These are phyloP conservation scores for Paraconiothyrium sp. DNA, from an alignment of 2,329 filamentous ascomycete species.

Conservation along the genomic window DNA sequence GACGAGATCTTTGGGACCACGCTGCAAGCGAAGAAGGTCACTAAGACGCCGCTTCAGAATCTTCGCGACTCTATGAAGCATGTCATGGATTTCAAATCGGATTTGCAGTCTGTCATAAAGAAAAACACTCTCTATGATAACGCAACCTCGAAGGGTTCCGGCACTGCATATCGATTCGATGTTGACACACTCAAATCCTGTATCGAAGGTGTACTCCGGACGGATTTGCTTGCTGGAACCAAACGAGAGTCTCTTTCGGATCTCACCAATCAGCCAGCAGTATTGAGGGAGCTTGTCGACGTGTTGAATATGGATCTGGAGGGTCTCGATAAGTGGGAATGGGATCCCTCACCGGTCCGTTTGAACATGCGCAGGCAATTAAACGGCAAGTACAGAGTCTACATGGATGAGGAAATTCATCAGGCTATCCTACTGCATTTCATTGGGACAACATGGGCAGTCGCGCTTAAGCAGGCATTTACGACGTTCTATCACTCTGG, in stretches of 20 bases:
- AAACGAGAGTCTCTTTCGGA: constrained; percentile 62
- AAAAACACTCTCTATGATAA: constrained; percentile 32
- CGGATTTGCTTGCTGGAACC: constrained; percentile 62
- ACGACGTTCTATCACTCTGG: constrained; percentile 46
- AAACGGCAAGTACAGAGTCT: constrained; percentile 68
- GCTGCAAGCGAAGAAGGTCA: constrained; percentile 52
- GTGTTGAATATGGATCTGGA: constrained; percentile 66
- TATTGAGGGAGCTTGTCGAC: constrained; percentile 64
- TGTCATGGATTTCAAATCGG: constrained; percentile 32
- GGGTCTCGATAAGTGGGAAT: constrained; percentile 62
- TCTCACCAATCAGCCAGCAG: constrained; percentile 59
- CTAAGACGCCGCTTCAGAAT: constrained; percentile 48
- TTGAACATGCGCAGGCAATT: constrained; percentile 63
- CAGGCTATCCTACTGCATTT: constrained; percentile 65
- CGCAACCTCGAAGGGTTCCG: constrained; percentile 24
- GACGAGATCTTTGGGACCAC: constrained; percentile 59
- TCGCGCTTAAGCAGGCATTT: constrained; percentile 58
- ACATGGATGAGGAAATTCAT: constrained; percentile 67
- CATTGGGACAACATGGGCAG: constrained; percentile 62
- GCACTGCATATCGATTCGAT: constrained; percentile 51
- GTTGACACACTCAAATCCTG: constrained; percentile 54
- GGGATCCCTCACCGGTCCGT: constrained; percentile 57
- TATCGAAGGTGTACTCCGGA: constrained; percentile 60
- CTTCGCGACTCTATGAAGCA: constrained; percentile 52
- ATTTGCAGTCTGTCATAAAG: constrained; percentile 24